Evolutionary conservation across 495 filamentous ascomycete species (phyloP).

Genomic region (Xeromyces bisporus): DNA sequence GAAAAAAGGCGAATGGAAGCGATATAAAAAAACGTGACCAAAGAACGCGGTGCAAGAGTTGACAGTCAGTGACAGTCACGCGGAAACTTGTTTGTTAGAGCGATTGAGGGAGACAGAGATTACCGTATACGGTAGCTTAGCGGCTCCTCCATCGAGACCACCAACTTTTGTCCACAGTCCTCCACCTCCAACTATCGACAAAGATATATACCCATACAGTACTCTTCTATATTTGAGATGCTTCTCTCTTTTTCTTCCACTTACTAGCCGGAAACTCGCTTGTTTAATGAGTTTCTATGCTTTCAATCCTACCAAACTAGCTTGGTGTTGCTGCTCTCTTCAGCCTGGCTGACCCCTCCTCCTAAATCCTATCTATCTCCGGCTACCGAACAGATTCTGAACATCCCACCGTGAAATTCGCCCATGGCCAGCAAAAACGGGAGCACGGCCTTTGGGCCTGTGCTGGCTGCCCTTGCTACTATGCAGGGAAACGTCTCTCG

Average conservation of each 20-base stretch:
- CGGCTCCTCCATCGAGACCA: too few species aligned
- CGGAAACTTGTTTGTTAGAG: too few species aligned
- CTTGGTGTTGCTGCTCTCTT: conserved; percentile 14
- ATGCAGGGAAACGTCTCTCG: conserved; percentile 75
- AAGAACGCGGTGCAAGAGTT: too few species aligned
- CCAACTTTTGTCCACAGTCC: too few species aligned
- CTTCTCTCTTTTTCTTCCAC: conserved; percentile 3
- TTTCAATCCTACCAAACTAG: conserved; percentile 1
- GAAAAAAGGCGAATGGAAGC: too few species aligned
- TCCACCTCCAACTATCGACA: too few species aligned
- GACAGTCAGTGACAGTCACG: too few species aligned
- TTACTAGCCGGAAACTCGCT: background rate
- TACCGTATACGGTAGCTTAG: too few species aligned
- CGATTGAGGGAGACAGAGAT: too few species aligned
- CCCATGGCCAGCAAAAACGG: conserved; percentile 54
- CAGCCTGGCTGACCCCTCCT: conserved; percentile 13
- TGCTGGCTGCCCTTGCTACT: conserved; percentile 73
- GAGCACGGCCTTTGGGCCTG: conserved; percentile 53
- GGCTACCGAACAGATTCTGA: conserved; percentile 7
- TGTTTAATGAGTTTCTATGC: conserved; percentile 15
- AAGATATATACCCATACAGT: too few species aligned
- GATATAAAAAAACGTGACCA: too few species aligned
- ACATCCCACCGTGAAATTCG: conserved; percentile 8
- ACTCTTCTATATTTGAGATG: too few species aligned
- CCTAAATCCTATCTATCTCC: conserved; percentile 7